Evolutionary conservation across 495 filamentous ascomycete species (phyloP).

Genomic region (Daldinia concentrica): DNA sequence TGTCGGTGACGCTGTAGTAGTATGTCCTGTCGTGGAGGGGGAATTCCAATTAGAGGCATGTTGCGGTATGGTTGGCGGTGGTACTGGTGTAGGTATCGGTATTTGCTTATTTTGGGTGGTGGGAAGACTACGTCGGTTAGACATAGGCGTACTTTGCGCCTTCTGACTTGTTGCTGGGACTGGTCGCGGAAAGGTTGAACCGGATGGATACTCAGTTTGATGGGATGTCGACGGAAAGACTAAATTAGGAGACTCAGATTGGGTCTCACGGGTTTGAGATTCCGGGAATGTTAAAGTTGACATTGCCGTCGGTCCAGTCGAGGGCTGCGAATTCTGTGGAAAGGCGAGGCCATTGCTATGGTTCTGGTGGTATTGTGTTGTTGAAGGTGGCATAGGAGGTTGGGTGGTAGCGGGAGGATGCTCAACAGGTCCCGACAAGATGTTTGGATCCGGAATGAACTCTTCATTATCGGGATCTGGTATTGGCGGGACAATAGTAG

Average conservation of each 20-base stretch:
- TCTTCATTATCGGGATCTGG: constrained; percentile 45
- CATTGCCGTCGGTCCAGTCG: constrained; percentile 18
- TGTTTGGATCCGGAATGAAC: constrained; percentile 45
- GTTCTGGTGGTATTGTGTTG: constrained; percentile 34
- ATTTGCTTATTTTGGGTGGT: constrained; percentile 35
- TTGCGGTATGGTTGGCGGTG: constrained; percentile 27
- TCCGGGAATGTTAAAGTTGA: constrained; percentile 38
- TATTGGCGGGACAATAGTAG: background rate
- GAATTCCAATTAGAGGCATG: constrained; percentile 33
- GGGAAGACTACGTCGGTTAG: constrained; percentile 40
- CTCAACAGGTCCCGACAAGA: constrained; percentile 36
- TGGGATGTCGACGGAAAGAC: constrained; percentile 22
- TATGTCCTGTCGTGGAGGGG: constrained; percentile 24
- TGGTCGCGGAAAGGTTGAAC: constrained; percentile 8
- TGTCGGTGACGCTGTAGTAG: constrained; percentile 27
- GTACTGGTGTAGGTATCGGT: constrained; percentile 28
- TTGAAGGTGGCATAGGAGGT: constrained; percentile 7
- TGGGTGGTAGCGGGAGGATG: constrained; percentile 19
- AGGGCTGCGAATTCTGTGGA: constrained; percentile 20
- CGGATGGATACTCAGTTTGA: constrained; percentile 13
- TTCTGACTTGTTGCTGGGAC: constrained; percentile 16
- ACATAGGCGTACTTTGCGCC: constrained; percentile 10
- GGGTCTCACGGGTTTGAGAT: constrained; percentile 24
- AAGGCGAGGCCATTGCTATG: constrained; percentile 24
- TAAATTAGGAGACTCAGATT: constrained; percentile 15